A percentile compares a stretch with the other conserved stretches of the same genome.
These are phyloP conservation scores for Aristolochia californica DNA, from an alignment of 164 flowering plant genomes.

Conservation along the genomic window DNA sequence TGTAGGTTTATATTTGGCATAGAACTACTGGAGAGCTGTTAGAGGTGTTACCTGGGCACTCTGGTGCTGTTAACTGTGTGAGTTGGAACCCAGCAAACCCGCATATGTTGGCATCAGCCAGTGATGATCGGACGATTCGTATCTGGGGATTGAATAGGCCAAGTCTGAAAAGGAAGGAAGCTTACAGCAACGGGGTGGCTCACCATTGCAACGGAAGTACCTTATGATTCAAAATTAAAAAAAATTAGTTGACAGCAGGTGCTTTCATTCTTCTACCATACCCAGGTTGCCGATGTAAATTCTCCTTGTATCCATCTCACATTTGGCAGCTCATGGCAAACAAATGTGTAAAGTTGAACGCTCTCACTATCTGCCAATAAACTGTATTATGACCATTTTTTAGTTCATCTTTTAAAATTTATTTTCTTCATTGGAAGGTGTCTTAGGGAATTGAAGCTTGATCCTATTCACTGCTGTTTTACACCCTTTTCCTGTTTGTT, in stretches of 20 bases:
- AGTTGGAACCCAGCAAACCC: slow-evolving; percentile 17
- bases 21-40: slow-evolving; percentile 11
- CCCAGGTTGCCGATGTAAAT: slow-evolving; percentile 3
- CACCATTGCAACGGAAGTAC: slow-evolving; percentile 12
- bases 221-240: slow-evolving; percentile 1
- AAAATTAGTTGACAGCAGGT: not conserved
- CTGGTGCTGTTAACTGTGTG: slow-evolving; percentile 15
- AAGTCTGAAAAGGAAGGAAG: slow-evolving; percentile 6
- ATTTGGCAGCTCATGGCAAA: slow-evolving; percentile 7
- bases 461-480: too few relatives aligned
- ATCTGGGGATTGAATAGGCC: slow-evolving; percentile 13
- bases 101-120: slow-evolving; percentile 18
- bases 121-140: slow-evolving; percentile 14
- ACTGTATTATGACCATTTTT: slow-evolving; percentile 9
- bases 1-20: slow-evolving; percentile 17
- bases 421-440: too few relatives aligned
- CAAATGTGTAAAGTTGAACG: slow-evolving; percentile 9
- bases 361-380: slow-evolving; percentile 12
- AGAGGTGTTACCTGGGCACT: slow-evolving; percentile 15
- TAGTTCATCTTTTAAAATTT: not conserved
- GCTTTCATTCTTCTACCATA: not conserved
- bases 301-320: slow-evolving; percentile 1
- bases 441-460: too few relatives aligned
- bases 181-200: slow-evolving; percentile 7
- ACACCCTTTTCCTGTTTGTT: too few relatives aligned